Evolutionary conservation across 768 basidiomycete species (phyloP).

Genomic region (Sarcodon aspratus): DNA sequence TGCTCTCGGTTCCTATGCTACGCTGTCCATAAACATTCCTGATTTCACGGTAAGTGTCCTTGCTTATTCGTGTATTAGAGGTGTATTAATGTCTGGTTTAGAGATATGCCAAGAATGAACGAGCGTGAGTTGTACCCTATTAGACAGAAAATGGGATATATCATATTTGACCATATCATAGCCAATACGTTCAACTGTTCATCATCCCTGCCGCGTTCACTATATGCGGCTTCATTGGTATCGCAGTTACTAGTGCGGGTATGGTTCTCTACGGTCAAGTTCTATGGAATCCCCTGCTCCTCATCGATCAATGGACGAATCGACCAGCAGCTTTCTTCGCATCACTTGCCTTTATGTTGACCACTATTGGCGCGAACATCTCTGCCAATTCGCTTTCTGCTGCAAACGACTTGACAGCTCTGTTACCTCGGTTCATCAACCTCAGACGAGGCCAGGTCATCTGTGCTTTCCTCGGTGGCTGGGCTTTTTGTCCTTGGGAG

Average conservation of each 20-base stretch:
- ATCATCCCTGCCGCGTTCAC: conserved; percentile 75
- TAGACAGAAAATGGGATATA: no score
- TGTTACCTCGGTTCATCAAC: conserved; percentile 69
- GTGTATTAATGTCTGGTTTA: conserved; percentile 11
- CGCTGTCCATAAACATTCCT: conserved; percentile 69
- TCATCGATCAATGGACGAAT: conserved; percentile 78
- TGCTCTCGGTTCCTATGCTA: conserved; percentile 63
- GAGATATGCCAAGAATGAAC: conserved; percentile 64
- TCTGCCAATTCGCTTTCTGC: conserved; percentile 71
- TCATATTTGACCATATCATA: conserved; percentile 12
- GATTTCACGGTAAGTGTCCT: conserved; percentile 54
- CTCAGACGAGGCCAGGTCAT: conserved; percentile 67
- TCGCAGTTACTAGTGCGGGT: conserved; percentile 72
- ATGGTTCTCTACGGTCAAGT: conserved; percentile 54
- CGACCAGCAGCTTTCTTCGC: conserved; percentile 81
- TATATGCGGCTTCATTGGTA: conserved; percentile 66
- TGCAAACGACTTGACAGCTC: conserved; percentile 79
- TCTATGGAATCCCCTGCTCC: conserved; percentile 64
- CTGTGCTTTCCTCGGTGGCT: conserved; percentile 74
- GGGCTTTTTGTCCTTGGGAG: conserved; percentile 83
- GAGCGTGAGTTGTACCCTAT: conserved; percentile 32
- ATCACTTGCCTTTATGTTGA: conserved; percentile 59
- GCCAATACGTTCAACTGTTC: conserved; percentile 63
- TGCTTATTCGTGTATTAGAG: neutral
- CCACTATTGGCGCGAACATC: conserved; percentile 58